phyloP scores from a whole-genome alignment of 164 flowering plant species.

The Cinnamomum chago region DNA sequence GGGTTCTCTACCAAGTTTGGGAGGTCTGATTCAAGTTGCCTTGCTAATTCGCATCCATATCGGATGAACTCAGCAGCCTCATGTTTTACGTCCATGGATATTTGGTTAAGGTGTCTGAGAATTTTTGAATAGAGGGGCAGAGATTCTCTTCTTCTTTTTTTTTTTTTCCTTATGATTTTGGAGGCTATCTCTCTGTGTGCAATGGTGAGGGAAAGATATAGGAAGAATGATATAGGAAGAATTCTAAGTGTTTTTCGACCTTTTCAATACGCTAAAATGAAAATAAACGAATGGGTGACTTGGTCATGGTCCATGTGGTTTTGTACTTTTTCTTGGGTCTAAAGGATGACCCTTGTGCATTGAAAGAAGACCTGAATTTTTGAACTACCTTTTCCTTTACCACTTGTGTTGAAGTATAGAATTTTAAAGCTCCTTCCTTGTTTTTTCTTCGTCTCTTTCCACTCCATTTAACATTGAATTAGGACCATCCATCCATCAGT shows the following conservation, averaged over 20 bases:
- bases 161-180: not conserved
- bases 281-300: not conserved
- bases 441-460: not conserved
- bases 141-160: too few species aligned
- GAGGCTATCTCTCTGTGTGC: not conserved
- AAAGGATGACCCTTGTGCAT: not conserved
- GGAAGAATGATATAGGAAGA: too few species aligned
- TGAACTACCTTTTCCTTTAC: not conserved
- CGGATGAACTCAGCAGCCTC: conserved; percentile 23
- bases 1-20: conserved; percentile 23
- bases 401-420: not conserved
- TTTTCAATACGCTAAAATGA: not conserved
- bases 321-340: not conserved
- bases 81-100: conserved; percentile 29
- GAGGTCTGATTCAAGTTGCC: conserved; percentile 42
- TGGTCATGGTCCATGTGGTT: conserved; percentile 1
- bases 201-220: not conserved
- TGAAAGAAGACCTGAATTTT: not conserved
- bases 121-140: not conserved
- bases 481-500: not conserved
- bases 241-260: not conserved
- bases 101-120: not conserved
- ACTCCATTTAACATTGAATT: not conserved
- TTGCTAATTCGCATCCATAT: conserved; percentile 41
- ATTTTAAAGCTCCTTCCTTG: not conserved